phyloP scores from a whole-genome alignment of 805 yeast species.

The Metschnikowia drakensbergensis region DNA sequence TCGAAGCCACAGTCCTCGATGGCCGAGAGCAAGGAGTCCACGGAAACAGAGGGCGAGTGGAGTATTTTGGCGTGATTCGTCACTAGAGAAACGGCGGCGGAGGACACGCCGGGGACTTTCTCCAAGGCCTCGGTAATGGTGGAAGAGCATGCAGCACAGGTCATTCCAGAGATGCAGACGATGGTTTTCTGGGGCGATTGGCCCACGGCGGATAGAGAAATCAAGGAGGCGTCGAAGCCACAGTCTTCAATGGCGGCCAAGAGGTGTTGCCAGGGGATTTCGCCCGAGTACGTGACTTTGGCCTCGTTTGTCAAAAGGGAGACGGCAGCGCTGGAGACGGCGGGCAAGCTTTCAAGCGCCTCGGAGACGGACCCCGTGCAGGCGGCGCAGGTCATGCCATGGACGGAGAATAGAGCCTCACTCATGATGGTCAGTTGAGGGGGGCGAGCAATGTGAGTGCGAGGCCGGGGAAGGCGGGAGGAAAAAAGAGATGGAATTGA shows the following conservation, averaged over 20 bases:
- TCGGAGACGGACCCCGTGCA: slow-evolving; percentile 24
- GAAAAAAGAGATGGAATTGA: slow-evolving; percentile 5
- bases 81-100: slow-evolving; percentile 16
- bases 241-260: slow-evolving; percentile 13
- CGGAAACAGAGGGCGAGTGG: slow-evolving; percentile 5
- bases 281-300: slow-evolving; percentile 13
- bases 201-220: slow-evolving; percentile 1
- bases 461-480: not conserved
- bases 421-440: slow-evolving; percentile 1
- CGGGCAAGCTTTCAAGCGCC: slow-evolving; percentile 15
- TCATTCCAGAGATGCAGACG: slow-evolving; percentile 14
- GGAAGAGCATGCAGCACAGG: slow-evolving; percentile 20
- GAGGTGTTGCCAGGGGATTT: slow-evolving; percentile 5
- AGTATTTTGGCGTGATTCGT: slow-evolving; percentile 14
- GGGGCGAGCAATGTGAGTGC: not conserved
- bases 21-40: slow-evolving; percentile 6
- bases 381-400: slow-evolving; percentile 29
- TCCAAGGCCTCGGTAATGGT: slow-evolving; percentile 17
- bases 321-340: slow-evolving; percentile 18
- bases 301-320: slow-evolving; percentile 29
- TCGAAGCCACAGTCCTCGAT: slow-evolving; percentile 35
- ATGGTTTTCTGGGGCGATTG: slow-evolving; percentile 4
- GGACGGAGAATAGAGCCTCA: slow-evolving; percentile 11
- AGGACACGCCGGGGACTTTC: slow-evolving; percentile 8
- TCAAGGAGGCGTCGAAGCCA: slow-evolving; percentile 17